Percentiles rank a stretch among this genome's conserved stretches.
Evolutionary conservation across 2,329 filamentous ascomycete species (phyloP).

Genomic region (Ophiostoma australiae): DNA sequence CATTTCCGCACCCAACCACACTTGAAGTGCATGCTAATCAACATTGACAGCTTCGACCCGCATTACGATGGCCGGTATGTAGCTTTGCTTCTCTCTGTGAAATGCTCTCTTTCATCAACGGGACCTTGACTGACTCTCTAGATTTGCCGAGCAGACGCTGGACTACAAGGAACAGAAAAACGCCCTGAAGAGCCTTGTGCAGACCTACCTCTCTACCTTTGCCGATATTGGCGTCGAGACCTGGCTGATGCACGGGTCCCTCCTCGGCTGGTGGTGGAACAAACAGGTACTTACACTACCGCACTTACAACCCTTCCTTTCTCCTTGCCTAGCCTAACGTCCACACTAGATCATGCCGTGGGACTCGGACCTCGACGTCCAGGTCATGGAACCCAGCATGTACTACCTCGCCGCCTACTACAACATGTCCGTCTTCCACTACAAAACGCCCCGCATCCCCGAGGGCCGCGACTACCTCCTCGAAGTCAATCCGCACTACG

Average conservation of each 20-base stretch:
- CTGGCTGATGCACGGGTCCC: constrained; percentile 80
- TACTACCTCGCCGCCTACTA: constrained; percentile 60
- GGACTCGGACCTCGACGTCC: constrained; percentile 73
- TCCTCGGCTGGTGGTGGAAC: constrained; percentile 87
- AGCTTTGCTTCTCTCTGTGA: background rate
- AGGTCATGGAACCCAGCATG: constrained; percentile 63
- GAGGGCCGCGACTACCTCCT: constrained; percentile 44
- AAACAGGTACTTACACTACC: constrained; percentile 33
- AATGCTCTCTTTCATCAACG: background rate
- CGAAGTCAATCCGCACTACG: constrained; percentile 45
- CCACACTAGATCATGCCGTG: constrained; percentile 52
- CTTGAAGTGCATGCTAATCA: background rate
- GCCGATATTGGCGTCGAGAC: constrained; percentile 63
- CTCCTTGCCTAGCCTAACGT: constrained; percentile 1
- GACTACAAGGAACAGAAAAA: constrained; percentile 54
- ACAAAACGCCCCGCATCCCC: constrained; percentile 38
- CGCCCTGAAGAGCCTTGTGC: constrained; percentile 61
- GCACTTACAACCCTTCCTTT: constrained; percentile 9
- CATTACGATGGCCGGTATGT: constrained; percentile 38
- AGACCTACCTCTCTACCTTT: constrained; percentile 67
- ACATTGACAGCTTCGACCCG: constrained; percentile 34
- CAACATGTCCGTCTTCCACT: constrained; percentile 54
- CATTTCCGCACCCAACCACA: background rate
- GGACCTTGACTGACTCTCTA: constrained; percentile 21
- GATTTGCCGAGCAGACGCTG: constrained; percentile 40